Evolutionary conservation across 2,329 filamentous ascomycete genomes (phyloP).

Genomic region (Emergomyces pasteurianus): DNA sequence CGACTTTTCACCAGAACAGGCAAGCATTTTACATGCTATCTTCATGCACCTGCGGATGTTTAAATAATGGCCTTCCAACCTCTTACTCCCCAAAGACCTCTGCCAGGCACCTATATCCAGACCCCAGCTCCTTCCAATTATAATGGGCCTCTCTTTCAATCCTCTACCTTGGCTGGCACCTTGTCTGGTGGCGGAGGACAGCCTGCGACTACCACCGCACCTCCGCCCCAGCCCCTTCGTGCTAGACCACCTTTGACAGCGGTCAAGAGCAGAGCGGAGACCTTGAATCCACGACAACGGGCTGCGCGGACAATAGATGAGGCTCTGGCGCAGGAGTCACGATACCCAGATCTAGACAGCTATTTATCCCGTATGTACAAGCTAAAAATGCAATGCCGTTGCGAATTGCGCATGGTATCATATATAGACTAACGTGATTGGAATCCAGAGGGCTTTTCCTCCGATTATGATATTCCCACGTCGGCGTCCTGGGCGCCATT

Average conservation of each 20-base stretch:
- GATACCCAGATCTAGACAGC: slow-evolving; percentile 78
- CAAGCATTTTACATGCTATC: neutral
- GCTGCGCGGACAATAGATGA: slow-evolving; percentile 76
- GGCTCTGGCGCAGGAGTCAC: slow-evolving; percentile 61
- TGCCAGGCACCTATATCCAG: slow-evolving; percentile 32
- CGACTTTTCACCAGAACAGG: neutral
- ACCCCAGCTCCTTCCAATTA: slow-evolving; percentile 27
- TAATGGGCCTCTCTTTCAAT: slow-evolving; percentile 25
- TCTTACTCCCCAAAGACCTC: slow-evolving; percentile 30
- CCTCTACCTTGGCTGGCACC: neutral
- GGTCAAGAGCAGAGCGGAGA: slow-evolving; percentile 35
- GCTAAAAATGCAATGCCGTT: neutral
- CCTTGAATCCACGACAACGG: slow-evolving; percentile 60
- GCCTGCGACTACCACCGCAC: slow-evolving; percentile 1
- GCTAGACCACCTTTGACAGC: slow-evolving; percentile 15
- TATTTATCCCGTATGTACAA: slow-evolving; percentile 71
- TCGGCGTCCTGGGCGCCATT: slow-evolving; percentile 73
- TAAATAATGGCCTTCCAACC: slow-evolving; percentile 31
- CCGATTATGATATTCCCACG: slow-evolving; percentile 72
- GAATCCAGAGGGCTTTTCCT: slow-evolving; percentile 66
- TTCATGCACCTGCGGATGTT: slow-evolving; percentile 5
- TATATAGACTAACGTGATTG: neutral
- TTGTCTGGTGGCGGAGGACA: neutral
- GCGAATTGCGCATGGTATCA: neutral
- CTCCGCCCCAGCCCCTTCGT: slow-evolving; percentile 6